Conservation (phyloP, 331 rosid genomes). For the Arachis monticola region DNA sequence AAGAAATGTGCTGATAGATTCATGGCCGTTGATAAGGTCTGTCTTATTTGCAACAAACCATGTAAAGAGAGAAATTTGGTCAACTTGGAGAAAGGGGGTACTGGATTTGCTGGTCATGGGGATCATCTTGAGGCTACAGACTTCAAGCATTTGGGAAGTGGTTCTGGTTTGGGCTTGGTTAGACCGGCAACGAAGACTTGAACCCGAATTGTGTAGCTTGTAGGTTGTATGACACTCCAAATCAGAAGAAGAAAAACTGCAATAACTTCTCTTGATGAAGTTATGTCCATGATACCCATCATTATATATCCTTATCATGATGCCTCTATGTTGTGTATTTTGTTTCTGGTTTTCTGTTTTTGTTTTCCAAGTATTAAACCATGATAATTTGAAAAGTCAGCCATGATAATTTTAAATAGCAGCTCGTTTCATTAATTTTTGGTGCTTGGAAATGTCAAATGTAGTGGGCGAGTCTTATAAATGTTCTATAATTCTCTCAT, state of each 20-base stretch:
- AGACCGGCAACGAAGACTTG: conserved; percentile 88
- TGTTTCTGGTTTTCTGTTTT: background rate
- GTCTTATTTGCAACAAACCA: conserved; percentile 85
- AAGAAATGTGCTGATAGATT: conserved; percentile 95
- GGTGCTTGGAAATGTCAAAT: background rate
- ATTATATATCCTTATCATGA: background rate
- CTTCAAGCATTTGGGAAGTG: conserved; percentile 98
- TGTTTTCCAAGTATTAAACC: background rate
- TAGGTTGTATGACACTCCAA: conserved; percentile 6
- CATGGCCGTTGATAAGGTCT: conserved; percentile 86
- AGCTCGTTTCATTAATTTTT: background rate
- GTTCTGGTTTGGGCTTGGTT: conserved; percentile 87
- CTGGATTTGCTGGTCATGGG: conserved; percentile 86
- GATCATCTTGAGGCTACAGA: conserved; percentile 92
- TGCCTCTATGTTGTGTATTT: conserved; percentile 4
- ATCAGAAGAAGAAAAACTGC: conserved; percentile 13
- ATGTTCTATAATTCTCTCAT: background rate
- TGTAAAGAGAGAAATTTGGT: conserved; percentile 87
- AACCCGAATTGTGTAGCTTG: conserved; percentile 21
- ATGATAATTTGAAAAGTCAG: background rate
- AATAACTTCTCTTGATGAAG: conserved; percentile 13
- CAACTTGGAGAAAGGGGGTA: conserved; percentile 86
- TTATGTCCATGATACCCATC: conserved; percentile 25
- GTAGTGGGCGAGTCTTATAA: background rate
- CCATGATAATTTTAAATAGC: background rate